These are phyloP conservation scores for Coemansia interrupta DNA, from an alignment of 192 early-diverging fungal species.

Conservation along the genomic window DNA sequence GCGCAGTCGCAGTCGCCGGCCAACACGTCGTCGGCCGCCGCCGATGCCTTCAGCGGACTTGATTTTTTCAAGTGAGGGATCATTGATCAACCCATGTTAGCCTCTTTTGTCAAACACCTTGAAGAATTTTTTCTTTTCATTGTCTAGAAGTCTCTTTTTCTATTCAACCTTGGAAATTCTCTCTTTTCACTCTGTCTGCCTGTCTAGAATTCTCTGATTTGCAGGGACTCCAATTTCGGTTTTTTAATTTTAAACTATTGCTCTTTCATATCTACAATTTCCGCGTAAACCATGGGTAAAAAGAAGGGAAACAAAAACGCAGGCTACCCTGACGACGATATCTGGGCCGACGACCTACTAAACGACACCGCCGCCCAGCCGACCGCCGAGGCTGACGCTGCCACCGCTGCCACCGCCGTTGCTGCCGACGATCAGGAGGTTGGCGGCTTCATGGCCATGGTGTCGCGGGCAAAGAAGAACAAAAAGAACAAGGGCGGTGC, in stretches of 20 bases:
- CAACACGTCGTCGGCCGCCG: not conserved
- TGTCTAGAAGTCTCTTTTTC: not conserved
- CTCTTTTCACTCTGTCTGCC: not conserved
- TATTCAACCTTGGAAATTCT: not conserved
- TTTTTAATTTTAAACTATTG: not conserved
- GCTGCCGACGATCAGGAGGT: conserved; percentile 7
- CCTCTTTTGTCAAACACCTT: not conserved
- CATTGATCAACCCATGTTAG: not conserved
- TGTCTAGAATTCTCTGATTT: not conserved
- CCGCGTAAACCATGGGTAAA: conserved; percentile 22
- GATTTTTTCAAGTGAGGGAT: conserved; percentile 25
- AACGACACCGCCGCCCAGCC: conserved; percentile 12
- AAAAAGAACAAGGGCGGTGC: conserved; percentile 27
- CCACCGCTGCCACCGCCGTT: conserved; percentile 3
- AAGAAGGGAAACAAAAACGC: conserved; percentile 29
- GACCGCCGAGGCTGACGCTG: not conserved
- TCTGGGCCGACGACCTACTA: conserved; percentile 30
- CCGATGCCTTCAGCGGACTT: conserved; percentile 22
- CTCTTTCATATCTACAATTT: not conserved
- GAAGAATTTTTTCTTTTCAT: not conserved
- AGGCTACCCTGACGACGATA: conserved; percentile 18
- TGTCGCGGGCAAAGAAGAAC: conserved; percentile 11
- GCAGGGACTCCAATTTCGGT: not conserved
- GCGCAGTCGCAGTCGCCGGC: not conserved
- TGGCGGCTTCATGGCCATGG: conserved; percentile 6